Evolutionary conservation across 108 stramenopile species (phyloP), one percentile per base, ranked within the genome.

Genomic region (Cyclotella distinguenda): DNA sequence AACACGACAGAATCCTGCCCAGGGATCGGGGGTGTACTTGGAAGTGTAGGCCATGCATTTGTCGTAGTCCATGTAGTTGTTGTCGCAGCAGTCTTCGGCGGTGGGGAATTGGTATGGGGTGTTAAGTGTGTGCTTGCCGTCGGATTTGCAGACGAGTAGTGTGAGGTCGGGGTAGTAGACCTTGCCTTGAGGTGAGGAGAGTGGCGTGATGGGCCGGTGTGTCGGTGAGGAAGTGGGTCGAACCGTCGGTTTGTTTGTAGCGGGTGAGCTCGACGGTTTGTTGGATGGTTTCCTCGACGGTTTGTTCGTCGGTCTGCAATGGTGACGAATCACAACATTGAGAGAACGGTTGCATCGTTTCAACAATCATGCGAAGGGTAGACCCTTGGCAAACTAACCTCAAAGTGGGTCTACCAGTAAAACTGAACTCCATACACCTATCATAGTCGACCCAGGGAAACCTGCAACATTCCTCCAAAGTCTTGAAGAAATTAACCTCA

Each of bases 381-480:
- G n/a, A n/a, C n/a, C n/a, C n/a, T n/a, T n/a, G n/a, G n/a, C n/a
- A 35, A 43, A 50, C 62, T 64, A 13, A 56, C 48, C 39, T 58
- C 3, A 22, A 13, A 15, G 40, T 66, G 10, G 49, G 44, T 45
- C 2, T 6, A 25, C 19, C 8, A 10, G 32, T 47, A 25, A 64
- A 49, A 23, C 61, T 72, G 22, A 49, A 19, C 19, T 21, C 18
- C 54, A 64, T 58, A 53, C 71, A 72, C 34, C 7, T 57, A 15
- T 39, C 32, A 42, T 36, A 46, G 22, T 64, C 18, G 36, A 72
- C 45, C 71, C 71, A 72, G 6, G 52, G 16, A 31, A 64, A 64
- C 3, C 57, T 38, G 34, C 71, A 72, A 43, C 71, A 72, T 18
- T 64, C 63, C 39, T 72, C 53, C 21, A 72, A 33, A 49, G 39